Base-by-base conservation (phyloP, 1,139 yeast genomes). In the Nakaseomyces nivariensis region DNA sequence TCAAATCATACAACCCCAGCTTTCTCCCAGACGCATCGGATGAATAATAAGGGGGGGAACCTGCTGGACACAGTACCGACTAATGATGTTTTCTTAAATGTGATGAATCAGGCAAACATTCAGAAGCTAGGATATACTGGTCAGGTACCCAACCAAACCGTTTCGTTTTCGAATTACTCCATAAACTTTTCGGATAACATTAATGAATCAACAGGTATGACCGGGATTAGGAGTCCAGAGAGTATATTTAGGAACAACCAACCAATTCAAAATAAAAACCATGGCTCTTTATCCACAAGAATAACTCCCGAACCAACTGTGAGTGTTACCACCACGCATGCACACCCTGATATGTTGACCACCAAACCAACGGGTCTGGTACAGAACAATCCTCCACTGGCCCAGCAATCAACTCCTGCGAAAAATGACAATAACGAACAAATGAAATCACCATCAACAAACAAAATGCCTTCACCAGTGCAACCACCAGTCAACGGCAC, bases 61-160 rank as follows among this genome's bases (percentile, higher is more conserved):
- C 48, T 78, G 46, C 75, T 78, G 71, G 92, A 84, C 60, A 82
- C 88, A 1, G 92, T 85, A 3, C 78, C 86, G 17, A 88, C 96
- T n/a, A 88, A 85, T 61, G 96, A 88, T 65, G 96, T 88, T 51
- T 88, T 88, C 63, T 71, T 88, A 58, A 47, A 40, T n/a, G 34
- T 41, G 13, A 41, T 41, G 44, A 41, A 29, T 11, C 44, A 41
- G 25, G 24, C 33, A 5, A 41, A 41, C 13, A 10, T 13, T 5
- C 34, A 27, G 34, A 41, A 41, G 10, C 47, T 33, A 41, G 46
- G 46, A 46, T 24, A 25, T 25, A 26, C 17, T 25, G 42, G 42
- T 38, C 33, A 27, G 25, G 34, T 41, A 27, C 34, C 33, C 5
- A 41, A 41, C 44, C 44, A 41, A 9, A 29, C 44, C 11, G 34